phyloP scores from a whole-genome alignment of 306 rosid species.

The Sesbania bispinosa region DNA sequence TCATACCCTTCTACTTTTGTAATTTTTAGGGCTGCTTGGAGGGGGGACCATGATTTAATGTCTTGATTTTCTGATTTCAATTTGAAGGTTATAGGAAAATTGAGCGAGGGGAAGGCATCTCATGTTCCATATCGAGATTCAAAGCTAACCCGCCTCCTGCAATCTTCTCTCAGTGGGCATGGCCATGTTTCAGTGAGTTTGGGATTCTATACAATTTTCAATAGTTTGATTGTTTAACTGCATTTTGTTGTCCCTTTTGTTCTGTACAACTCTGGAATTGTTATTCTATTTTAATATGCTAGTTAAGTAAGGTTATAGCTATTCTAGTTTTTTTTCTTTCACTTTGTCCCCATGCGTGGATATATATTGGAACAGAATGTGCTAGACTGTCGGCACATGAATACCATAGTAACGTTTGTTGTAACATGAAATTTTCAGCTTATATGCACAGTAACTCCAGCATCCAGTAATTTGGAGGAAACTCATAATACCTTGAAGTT shows the following conservation, averaged over 20 bases:
- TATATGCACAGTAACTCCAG: slow-evolving; percentile 98
- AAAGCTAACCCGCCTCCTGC: slow-evolving; percentile 96
- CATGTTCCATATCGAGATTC: slow-evolving; percentile 99
- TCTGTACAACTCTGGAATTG: neutral
- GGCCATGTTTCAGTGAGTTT: slow-evolving; percentile 98
- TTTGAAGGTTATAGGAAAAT: slow-evolving; percentile 92
- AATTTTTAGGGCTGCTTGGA: too few relatives aligned
- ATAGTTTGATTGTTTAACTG: neutral
- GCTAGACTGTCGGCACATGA: neutral
- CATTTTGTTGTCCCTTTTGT: slow-evolving; percentile 1
- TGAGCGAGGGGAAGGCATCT: slow-evolving; percentile 98
- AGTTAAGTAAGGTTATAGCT: neutral
- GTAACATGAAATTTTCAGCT: slow-evolving; percentile 56
- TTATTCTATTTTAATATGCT: neutral
- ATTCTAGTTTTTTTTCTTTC: slow-evolving; percentile 1
- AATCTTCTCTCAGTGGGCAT: slow-evolving; percentile 91
- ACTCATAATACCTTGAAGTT: slow-evolving; percentile 99
- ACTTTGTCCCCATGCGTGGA: neutral
- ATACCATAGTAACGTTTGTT: slow-evolving; percentile 18
- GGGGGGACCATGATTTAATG: neutral
- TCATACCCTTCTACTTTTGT: too few relatives aligned
- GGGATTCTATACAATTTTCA: slow-evolving; percentile 22
- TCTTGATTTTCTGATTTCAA: slow-evolving; percentile 40
- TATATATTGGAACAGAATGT: neutral
- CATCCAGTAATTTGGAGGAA: slow-evolving; percentile 98